Base-by-base conservation (phyloP, 1,284 basidiomycete species). In the Taiwanofungus camphoratus region DNA sequence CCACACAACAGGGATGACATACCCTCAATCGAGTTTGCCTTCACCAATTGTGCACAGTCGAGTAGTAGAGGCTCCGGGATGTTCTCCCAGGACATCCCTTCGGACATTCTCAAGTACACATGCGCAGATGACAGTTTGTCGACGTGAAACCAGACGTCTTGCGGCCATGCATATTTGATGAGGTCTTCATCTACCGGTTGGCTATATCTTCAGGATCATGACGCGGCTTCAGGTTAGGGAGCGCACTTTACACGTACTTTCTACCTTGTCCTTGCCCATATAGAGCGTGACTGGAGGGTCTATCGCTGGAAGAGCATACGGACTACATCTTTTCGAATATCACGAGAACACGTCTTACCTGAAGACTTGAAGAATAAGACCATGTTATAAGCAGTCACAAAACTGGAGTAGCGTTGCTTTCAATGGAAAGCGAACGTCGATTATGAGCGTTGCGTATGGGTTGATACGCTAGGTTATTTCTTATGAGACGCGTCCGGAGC, bases 11-110 rank as follows among this genome's bases (percentile, higher is more conserved):
- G 19, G n/a, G 41, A 55, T 9, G 5, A 16, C 68, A 46, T 53
- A 88, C 92, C 91, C 72, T 97, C 92, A 43, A 99, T 99, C 3
- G 90, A 94, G 58, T 98, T 98, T 0, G 95, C 94, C 65, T 99
- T 99, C 33, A 97, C 93, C 1, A 99, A 72, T 63, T 99, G 95
- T 0, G 92, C 89, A 51, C 90, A 90, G 61, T 99, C 94, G 7
- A 73, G 71, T 19, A 98, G 68, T 8, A 97, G 67, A 0, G 78
- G 68, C 41, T 86, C 76, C 0, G 95, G 94, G 33, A 99, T 88
- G 8, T 70, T 63, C 15, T 98, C 92, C 92, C 94, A 99, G 13
- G 73, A 65, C 71, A 90, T 85, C n/a, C 63, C 67, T 5, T 79
- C 74, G 0, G 87, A 76, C 69, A 97, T 81, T 15, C 94, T 86